phyloP scores from a whole-genome alignment of 345 rosid species.

The Heritiera fomes region DNA sequence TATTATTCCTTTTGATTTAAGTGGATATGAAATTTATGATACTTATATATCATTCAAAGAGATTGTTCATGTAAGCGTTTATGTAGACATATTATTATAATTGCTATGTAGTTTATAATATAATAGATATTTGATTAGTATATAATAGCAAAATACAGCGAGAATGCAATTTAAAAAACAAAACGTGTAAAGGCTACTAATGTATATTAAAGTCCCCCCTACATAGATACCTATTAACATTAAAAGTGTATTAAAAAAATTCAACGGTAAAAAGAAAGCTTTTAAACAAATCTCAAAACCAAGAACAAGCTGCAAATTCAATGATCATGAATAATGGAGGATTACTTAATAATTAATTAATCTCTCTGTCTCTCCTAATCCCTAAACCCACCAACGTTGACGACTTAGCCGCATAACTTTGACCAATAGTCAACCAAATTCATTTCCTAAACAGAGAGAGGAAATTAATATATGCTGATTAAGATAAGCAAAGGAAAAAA shows the following conservation, averaged over 20 bases:
- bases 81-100: no score
- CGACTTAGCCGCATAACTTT: conserved; percentile 30
- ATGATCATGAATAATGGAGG: no score
- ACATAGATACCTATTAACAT: not conserved
- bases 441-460: conserved; percentile 5
- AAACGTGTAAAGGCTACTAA: conserved; percentile 13
- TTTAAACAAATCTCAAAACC: conserved; percentile 1
- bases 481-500: not conserved
- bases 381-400: conserved; percentile 37
- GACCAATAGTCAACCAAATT: conserved; percentile 42
- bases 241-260: not conserved
- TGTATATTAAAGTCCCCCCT: not conserved
- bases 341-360: not conserved
- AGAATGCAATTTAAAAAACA: no score
- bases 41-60: no score
- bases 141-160: no score
- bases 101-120: no score
- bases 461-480: not conserved
- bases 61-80: no score
- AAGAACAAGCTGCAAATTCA: not conserved
- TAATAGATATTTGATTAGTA: no score
- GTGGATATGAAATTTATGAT: no score
- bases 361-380: not conserved
- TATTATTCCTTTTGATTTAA: no score
- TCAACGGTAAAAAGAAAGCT: not conserved